Evolutionary conservation across 2,329 filamentous ascomycete genomes (phyloP).

Genomic region (Diaporthe sp.): DNA sequence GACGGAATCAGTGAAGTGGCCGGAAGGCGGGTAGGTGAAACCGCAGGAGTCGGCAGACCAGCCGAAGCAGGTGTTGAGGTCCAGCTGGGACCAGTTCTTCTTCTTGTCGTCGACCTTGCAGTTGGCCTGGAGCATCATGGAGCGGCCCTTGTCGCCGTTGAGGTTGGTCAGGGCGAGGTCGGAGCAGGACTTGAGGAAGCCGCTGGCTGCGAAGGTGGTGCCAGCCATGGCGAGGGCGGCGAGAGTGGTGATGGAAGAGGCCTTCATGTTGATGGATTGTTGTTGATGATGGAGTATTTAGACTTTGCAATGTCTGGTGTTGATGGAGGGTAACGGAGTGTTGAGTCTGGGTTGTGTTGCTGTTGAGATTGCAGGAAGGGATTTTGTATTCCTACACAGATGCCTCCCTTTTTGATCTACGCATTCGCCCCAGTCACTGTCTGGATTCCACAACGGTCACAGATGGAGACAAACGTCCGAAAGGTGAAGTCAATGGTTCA

Average conservation of each 20-base stretch:
- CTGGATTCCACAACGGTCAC: background rate
- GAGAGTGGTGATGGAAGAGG: background rate
- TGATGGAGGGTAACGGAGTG: background rate
- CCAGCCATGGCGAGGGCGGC: background rate
- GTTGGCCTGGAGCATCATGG: background rate
- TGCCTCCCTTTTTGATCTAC: background rate
- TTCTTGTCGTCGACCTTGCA: background rate
- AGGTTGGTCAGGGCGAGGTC: background rate
- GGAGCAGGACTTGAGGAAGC: background rate
- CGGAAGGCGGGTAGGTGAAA: background rate
- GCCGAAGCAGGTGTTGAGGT: conserved; percentile 21
- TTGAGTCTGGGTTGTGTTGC: background rate
- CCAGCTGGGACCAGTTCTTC: background rate
- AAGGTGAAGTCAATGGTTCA: background rate
- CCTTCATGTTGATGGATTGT: background rate
- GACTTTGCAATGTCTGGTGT: background rate
- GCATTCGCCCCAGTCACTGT: background rate
- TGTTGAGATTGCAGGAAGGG: background rate
- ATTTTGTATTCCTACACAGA: no score
- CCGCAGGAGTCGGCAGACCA: conserved; percentile 2
- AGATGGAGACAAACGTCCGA: no score
- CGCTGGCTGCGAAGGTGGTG: background rate
- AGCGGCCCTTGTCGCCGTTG: conserved; percentile 8
- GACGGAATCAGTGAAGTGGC: conserved; percentile 5
- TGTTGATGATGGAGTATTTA: background rate